Percentiles rank a stretch among this genome's conserved stretches.
Evolutionary conservation across 352 stramenopile species (phyloP).

Genomic region (Pythium plurisporium): DNA sequence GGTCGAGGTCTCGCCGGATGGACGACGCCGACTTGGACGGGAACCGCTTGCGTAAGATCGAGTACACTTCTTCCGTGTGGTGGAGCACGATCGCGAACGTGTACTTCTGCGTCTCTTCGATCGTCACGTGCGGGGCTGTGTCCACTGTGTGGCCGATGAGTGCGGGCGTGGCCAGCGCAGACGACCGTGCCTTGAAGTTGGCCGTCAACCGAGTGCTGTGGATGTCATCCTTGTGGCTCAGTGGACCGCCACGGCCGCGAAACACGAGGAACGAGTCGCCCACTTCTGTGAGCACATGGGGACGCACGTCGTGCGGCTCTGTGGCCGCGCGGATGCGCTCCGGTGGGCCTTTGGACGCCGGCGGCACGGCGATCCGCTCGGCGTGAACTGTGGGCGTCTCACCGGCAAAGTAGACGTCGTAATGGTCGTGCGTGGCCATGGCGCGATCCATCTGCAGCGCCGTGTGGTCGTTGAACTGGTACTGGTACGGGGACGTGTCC

Average conservation of each 20-base stretch:
- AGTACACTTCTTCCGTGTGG: conserved; percentile 75
- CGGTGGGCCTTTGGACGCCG: neutral
- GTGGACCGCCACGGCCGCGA: conserved; percentile 9
- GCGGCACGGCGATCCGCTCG: neutral
- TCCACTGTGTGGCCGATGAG: conserved; percentile 20
- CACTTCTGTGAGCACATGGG: conserved; percentile 59
- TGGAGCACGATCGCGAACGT: conserved; percentile 85
- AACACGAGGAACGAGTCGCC: conserved; percentile 34
- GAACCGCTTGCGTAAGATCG: conserved; percentile 59
- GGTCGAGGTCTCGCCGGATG: conserved; percentile 62
- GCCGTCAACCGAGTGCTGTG: conserved; percentile 14
- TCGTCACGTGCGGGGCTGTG: conserved; percentile 58
- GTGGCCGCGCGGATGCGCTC: conserved; percentile 17
- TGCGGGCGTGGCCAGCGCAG: conserved; percentile 13
- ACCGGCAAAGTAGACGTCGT: conserved; percentile 24
- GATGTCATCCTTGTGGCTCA: conserved; percentile 22
- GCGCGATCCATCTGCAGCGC: conserved; percentile 14
- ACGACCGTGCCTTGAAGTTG: conserved; percentile 23
- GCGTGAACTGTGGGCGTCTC: conserved; percentile 16
- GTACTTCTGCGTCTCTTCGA: conserved; percentile 87
- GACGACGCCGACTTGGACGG: conserved; percentile 62
- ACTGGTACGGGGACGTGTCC: conserved; percentile 11
- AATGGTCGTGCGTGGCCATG: conserved; percentile 13
- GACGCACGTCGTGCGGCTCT: conserved; percentile 22
- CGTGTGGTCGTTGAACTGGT: conserved; percentile 9